A percentile compares a stretch with the other conserved stretches of the same genome.
Conservation (phyloP, 2,329 filamentous ascomycete species). For the Scleromitrula shiraiana region DNA sequence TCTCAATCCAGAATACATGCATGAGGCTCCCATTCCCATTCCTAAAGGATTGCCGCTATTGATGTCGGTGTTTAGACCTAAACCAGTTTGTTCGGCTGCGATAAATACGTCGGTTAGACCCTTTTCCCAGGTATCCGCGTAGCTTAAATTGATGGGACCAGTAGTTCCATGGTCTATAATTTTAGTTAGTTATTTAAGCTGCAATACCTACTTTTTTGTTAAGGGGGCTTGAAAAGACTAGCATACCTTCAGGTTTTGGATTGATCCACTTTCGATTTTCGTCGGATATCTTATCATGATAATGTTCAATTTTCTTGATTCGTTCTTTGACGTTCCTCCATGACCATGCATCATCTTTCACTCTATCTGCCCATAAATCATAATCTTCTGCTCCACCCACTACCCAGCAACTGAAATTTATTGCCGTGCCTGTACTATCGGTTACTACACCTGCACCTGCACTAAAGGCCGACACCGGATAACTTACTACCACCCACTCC, state of each 20-base stretch:
- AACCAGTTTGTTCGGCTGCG: slow-evolving; percentile 40
- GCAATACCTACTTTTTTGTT: too few relatives aligned
- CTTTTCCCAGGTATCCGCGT: slow-evolving; percentile 40
- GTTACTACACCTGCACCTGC: too few relatives aligned
- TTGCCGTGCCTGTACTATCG: slow-evolving; percentile 26
- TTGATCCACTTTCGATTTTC: slow-evolving; percentile 38
- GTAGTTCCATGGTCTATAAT: slow-evolving; percentile 39
- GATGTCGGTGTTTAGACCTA: slow-evolving; percentile 44
- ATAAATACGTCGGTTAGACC: slow-evolving; percentile 40
- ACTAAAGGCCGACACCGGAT: too few relatives aligned
- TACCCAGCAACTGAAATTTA: slow-evolving; percentile 40
- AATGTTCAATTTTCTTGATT: slow-evolving; percentile 47
- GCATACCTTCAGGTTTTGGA: slow-evolving; percentile 30
- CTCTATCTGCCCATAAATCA: slow-evolving; percentile 49
- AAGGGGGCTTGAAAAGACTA: background rate
- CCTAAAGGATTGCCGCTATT: slow-evolving; percentile 53
- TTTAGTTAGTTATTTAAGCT: too few relatives aligned
- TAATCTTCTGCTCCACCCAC: slow-evolving; percentile 52
- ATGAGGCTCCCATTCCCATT: slow-evolving; percentile 42
- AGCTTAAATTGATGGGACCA: slow-evolving; percentile 42
- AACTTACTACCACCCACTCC: slow-evolving; percentile 30
- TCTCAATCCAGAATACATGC: slow-evolving; percentile 39
- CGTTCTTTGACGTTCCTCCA: slow-evolving; percentile 46
- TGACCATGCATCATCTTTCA: slow-evolving; percentile 45
- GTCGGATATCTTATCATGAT: slow-evolving; percentile 35